phyloP scores from a whole-genome alignment of 1,284 basidiomycete genomes.

The Phellopilus nigrolimitatus region DNA sequence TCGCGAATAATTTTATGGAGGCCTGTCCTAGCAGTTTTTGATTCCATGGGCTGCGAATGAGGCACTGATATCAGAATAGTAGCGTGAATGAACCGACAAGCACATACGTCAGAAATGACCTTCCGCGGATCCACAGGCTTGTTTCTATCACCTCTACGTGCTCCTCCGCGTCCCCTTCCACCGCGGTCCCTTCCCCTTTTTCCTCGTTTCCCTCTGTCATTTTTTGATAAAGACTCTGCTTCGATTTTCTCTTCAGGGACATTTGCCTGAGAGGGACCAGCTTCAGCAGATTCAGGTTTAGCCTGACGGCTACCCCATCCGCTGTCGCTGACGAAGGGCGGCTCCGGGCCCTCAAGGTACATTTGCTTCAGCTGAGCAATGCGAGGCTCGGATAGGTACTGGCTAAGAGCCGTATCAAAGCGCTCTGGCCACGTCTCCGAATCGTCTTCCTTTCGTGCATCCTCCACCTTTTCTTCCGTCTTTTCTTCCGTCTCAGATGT shows the following conservation, averaged over 20 bases:
- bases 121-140: conserved; percentile 61
- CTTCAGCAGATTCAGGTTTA: conserved; percentile 27
- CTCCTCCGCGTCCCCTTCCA: conserved; percentile 41
- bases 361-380: conserved; percentile 66
- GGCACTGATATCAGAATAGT: conserved; percentile 20
- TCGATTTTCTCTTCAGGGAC: conserved; percentile 28
- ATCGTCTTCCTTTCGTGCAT: neutral
- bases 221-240: conserved; percentile 23
- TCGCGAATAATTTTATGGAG: conserved; percentile 82
- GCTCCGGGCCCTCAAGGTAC: conserved; percentile 71
- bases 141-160: conserved; percentile 36
- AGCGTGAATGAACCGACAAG: conserved; percentile 24
- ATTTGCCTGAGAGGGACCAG: conserved; percentile 21
- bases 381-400: conserved; percentile 58
- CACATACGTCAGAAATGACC: conserved; percentile 74
- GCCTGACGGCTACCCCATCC: conserved; percentile 57
- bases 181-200: conserved; percentile 41
- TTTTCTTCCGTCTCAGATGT: neutral
- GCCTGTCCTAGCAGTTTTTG: conserved; percentile 76
- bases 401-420: conserved; percentile 50
- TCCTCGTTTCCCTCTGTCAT: conserved; percentile 30
- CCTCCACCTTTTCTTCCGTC: neutral
- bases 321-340: conserved; percentile 59
- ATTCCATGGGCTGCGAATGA: conserved; percentile 63
- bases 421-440: conserved; percentile 58